These are phyloP conservation scores for Phytopythium montanum DNA, from an alignment of 352 stramenopile species.

Conservation along the genomic window DNA sequence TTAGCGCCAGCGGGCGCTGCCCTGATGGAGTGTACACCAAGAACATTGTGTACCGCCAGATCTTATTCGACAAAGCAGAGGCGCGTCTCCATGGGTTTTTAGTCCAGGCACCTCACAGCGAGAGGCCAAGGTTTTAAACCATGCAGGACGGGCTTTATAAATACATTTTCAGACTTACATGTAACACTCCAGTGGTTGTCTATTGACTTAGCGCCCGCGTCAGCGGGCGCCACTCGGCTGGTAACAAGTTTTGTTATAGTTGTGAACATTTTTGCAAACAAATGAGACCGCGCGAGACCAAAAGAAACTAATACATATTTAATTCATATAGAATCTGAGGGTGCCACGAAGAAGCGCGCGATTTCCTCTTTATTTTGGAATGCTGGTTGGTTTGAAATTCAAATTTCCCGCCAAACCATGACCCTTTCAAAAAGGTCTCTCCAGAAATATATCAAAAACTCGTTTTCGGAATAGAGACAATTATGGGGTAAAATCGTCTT, in stretches of 20 bases:
- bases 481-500: background rate
- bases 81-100: background rate
- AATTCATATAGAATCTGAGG: background rate
- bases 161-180: background rate
- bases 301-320: background rate
- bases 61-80: too few relatives aligned
- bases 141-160: too few relatives aligned
- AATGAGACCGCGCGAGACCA: background rate
- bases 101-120: too few relatives aligned
- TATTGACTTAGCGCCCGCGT: background rate
- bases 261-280: background rate
- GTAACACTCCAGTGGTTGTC: background rate
- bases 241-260: too few relatives aligned
- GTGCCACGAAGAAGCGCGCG: background rate
- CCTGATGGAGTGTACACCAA: slow-evolving; percentile 11
- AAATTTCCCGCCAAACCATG: slow-evolving; percentile 1
- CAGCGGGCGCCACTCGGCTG: background rate
- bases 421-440: background rate
- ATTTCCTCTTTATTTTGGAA: slow-evolving; percentile 3
- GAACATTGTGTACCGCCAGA: slow-evolving; percentile 18
- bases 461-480: background rate
- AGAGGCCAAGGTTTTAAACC: too few relatives aligned
- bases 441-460: background rate
- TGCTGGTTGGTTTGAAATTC: background rate
- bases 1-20: too few relatives aligned